phyloP scores from a whole-genome alignment of 176 grass and related monocot genomes.

The Lolium multiflorum region DNA sequence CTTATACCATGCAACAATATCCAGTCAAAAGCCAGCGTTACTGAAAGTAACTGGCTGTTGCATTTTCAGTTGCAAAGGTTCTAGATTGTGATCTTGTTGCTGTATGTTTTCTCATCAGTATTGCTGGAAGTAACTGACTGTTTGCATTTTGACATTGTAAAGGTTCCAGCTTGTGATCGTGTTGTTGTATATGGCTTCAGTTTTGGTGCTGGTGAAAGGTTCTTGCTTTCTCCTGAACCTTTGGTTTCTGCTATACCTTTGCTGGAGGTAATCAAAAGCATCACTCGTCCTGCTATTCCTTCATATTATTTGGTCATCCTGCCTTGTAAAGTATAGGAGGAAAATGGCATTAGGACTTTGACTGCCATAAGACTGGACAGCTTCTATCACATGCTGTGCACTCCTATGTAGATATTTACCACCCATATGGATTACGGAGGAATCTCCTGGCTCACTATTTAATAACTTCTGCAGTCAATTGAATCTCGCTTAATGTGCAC shows the following conservation, averaged over 20 bases:
- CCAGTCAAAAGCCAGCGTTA: background rate
- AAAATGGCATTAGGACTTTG: background rate
- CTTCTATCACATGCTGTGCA: background rate
- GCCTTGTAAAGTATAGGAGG: constrained; percentile 1
- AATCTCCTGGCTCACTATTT: background rate
- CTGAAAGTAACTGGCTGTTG: constrained; percentile 39
- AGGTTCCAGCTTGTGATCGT: constrained; percentile 66
- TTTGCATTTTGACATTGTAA: constrained; percentile 53
- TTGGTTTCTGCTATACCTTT: constrained; percentile 59
- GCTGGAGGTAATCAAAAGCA: constrained; percentile 69
- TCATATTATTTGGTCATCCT: constrained; percentile 28
- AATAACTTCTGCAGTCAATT: background rate
- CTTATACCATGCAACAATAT: too few relatives aligned
- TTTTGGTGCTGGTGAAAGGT: constrained; percentile 72
- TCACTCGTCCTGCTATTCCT: constrained; percentile 1
- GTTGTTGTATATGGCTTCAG: constrained; percentile 69
- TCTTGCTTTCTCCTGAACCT: constrained; percentile 62
- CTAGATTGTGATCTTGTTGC: constrained; percentile 59
- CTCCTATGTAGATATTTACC: background rate
- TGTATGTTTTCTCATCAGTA: constrained; percentile 45
- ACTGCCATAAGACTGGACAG: background rate
- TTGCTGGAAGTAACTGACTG: constrained; percentile 44
- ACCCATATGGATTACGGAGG: background rate
- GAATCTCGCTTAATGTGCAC: constrained; percentile 3
- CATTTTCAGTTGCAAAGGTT: constrained; percentile 62